Conservation (phyloP, 345 rosid genomes). For the Boechera retrofracta region DNA sequence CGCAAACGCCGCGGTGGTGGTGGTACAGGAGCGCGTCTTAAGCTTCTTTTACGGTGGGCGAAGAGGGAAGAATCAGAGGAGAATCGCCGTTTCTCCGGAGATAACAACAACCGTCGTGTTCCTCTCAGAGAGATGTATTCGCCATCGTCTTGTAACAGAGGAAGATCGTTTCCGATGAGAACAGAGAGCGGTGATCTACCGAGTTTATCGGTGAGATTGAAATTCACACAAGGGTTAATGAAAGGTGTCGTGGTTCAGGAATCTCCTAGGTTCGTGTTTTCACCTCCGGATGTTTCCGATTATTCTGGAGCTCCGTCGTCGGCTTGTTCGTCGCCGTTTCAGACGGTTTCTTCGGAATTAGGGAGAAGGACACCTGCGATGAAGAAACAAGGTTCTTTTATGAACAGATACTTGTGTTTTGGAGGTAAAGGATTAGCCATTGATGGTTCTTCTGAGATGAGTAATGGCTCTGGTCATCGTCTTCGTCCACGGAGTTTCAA, state of each 20-base stretch:
- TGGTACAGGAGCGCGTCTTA: conserved; percentile 60
- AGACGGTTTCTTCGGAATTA: conserved; percentile 35
- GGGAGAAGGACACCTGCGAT: conserved; percentile 22
- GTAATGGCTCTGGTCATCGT: conserved; percentile 33
- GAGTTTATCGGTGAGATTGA: conserved; percentile 71
- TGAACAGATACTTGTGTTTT: conserved; percentile 75
- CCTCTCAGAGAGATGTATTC: conserved; percentile 76
- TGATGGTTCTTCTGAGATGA: conserved; percentile 45
- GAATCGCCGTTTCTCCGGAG: conserved; percentile 27
- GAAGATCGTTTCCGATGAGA: conserved; percentile 50
- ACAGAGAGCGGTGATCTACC: conserved; percentile 61
- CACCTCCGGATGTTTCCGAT: conserved; percentile 51
- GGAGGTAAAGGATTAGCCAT: conserved; percentile 67
- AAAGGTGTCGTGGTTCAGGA: conserved; percentile 76
- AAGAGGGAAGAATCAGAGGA: conserved; percentile 54
- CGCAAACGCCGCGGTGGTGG: conserved; percentile 39
- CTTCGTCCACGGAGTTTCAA: conserved; percentile 47
- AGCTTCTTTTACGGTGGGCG: conserved; percentile 70
- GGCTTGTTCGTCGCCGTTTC: conserved; percentile 43
- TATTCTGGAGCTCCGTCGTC: conserved; percentile 42
- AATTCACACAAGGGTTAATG: conserved; percentile 62
- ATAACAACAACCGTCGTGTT: conserved; percentile 49
- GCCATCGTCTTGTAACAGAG: conserved; percentile 48
- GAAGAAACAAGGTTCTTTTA: conserved; percentile 54
- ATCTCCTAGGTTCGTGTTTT: conserved; percentile 51